Percentiles rank a stretch among this genome's conserved stretches.
Conservation (phyloP, 805 yeast species). For the Kazachstania africana region DNA sequence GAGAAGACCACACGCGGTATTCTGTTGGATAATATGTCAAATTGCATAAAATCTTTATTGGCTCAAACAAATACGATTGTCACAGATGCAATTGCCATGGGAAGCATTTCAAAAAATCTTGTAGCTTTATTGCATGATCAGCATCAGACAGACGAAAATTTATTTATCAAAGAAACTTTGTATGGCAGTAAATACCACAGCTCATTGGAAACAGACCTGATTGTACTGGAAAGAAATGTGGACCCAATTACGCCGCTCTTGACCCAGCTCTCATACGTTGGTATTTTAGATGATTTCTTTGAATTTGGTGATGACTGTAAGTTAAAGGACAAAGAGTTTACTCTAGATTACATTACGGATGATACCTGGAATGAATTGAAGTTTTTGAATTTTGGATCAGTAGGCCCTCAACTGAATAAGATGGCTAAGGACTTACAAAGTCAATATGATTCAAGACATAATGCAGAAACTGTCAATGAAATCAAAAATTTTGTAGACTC, state of each 20-base stretch:
- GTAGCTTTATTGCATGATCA: slow-evolving; percentile 11
- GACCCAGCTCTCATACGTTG: slow-evolving; percentile 71
- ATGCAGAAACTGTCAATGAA: slow-evolving; percentile 46
- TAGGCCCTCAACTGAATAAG: slow-evolving; percentile 61
- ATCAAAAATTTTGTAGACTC: slow-evolving; percentile 64
- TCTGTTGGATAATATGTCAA: slow-evolving; percentile 19
- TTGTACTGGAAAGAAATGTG: slow-evolving; percentile 66
- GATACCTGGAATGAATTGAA: slow-evolving; percentile 34
- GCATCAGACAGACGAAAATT: slow-evolving; percentile 7
- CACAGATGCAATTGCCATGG: slow-evolving; percentile 19
- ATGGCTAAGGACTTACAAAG: slow-evolving; percentile 61
- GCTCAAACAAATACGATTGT: slow-evolving; percentile 14
- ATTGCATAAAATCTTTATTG: slow-evolving; percentile 14
- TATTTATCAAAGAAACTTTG: slow-evolving; percentile 18
- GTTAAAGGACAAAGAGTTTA: slow-evolving; percentile 16
- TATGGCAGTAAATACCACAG: slow-evolving; percentile 29
- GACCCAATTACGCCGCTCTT: slow-evolving; percentile 65
- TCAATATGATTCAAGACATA: slow-evolving; percentile 50
- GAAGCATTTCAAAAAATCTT: slow-evolving; percentile 13
- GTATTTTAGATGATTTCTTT: slow-evolving; percentile 65
- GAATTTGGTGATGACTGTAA: slow-evolving; percentile 35
- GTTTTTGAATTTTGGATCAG: slow-evolving; percentile 63
- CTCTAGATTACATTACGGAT: slow-evolving; percentile 13
- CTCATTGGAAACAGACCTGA: slow-evolving; percentile 50
- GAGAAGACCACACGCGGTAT: slow-evolving; percentile 17